Evolutionary conservation across 495 filamentous ascomycete genomes (phyloP), one percentile per base, ranked within the genome.

Genomic region (Penicillium crystallinum): DNA sequence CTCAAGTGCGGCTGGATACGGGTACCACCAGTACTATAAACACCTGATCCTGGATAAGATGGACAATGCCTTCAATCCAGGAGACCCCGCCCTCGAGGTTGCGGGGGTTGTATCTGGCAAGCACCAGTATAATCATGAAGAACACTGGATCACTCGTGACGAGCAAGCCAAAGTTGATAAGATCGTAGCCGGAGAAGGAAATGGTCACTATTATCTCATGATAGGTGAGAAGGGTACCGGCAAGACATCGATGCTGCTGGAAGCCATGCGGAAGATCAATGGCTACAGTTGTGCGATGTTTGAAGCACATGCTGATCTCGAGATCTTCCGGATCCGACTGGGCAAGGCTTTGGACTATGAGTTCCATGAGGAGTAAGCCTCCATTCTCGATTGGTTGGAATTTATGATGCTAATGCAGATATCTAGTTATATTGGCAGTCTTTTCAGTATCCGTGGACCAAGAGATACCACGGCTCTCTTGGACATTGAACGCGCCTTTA

Each of bases 201-300:
- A 67, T 1, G 93, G 93, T 9, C 90, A 91, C 59, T 98, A 98
- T 63, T 89, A 91, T 71, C 72, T 98, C 0, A 75, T 98, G n/a
- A 84, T 97, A 43, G 93, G 93, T 17, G 93, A 98, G 62, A 96
- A 97, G 70, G 93, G 93, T 14, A 95, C 90, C 1, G 93, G 93
- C 2, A 98, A 98, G 71, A 91, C 87, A 14, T 91, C 87, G 36
- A 97, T 98, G 93, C 71, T 98, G 8, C 77, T 98, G 33, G 87
- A 95, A 58, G 90, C 90, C 11, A 98, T 98, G 89, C 82, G 84
- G 34, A 91, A 92, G 67, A 82, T 91, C 36, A 80, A 91, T 53
- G 93, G 92, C 11, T 85, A 90, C 48, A 87, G 88, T 14, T 83
- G 87, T 46, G 85, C 90, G 49, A 92, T 97, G 87, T 87, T 97